phyloP scores from a whole-genome alignment of 495 filamentous ascomycete genomes.

The Podospora anserina region DNA sequence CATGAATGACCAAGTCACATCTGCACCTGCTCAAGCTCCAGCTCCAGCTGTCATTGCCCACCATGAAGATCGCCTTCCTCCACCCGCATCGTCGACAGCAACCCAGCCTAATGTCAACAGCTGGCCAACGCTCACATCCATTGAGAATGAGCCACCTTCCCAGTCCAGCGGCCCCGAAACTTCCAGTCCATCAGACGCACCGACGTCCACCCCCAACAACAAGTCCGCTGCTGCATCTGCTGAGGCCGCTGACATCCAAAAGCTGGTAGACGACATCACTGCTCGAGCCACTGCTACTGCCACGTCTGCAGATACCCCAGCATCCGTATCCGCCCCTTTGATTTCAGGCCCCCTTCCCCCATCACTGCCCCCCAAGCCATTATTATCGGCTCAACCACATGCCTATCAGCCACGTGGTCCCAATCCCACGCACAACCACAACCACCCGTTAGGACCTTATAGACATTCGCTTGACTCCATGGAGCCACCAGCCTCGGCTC shows the following conservation, averaged over 20 bases:
- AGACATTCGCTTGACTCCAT: neutral
- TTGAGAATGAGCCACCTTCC: neutral
- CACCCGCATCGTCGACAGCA: constrained; percentile 24
- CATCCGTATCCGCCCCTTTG: constrained; percentile 31
- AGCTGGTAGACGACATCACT: constrained; percentile 51
- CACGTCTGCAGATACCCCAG: constrained; percentile 23
- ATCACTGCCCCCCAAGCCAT: constrained; percentile 55
- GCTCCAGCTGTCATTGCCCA: neutral
- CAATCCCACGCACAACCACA: constrained; percentile 10
- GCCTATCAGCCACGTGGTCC: constrained; percentile 23
- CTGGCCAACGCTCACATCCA: constrained; percentile 1
- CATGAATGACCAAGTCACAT: constrained; percentile 37
- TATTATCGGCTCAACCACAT: constrained; percentile 38
- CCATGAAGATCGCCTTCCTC: constrained; percentile 13
- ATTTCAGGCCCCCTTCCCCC: constrained; percentile 35
- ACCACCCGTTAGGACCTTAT: neutral
- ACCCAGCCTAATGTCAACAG: constrained; percentile 18
- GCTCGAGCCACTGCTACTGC: constrained; percentile 38
- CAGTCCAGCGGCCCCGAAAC: neutral
- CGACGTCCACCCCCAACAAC: constrained; percentile 4
- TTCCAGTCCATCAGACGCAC: neutral
- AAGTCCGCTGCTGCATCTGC: constrained; percentile 27
- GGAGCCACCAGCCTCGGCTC: constrained; percentile 43
- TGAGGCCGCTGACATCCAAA: constrained; percentile 48
- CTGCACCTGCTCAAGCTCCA: constrained; percentile 24